Conservation (phyloP, 768 basidiomycete genomes). For the Tulasnella sp. region DNA sequence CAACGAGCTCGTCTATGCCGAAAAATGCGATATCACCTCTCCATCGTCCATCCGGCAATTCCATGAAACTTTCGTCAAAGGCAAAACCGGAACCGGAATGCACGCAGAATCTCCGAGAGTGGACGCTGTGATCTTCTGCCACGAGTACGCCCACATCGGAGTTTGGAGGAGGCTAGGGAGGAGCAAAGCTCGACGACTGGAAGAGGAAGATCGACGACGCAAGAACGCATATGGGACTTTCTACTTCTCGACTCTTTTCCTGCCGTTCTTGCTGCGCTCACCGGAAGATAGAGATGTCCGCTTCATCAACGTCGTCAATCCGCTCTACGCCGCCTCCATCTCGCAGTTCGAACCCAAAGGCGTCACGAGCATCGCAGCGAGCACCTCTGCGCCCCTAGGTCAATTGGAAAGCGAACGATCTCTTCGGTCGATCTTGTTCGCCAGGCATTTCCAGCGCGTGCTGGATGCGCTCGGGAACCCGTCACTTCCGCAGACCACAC, state of each 20-base stretch:
- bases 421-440: constrained; percentile 45
- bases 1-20: constrained; percentile 71
- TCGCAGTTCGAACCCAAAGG: constrained; percentile 30
- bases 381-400: constrained; percentile 9
- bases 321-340: constrained; percentile 76
- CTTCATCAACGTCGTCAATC: constrained; percentile 77
- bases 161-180: constrained; percentile 28
- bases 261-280: constrained; percentile 68
- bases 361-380: constrained; percentile 20
- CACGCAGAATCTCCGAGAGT: constrained; percentile 41
- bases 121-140: constrained; percentile 69
- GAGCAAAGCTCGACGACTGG: constrained; percentile 18
- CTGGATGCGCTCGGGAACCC: constrained; percentile 64
- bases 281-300: constrained; percentile 85
- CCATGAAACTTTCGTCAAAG: constrained; percentile 53
- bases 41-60: constrained; percentile 58
- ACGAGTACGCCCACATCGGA: constrained; percentile 62
- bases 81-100: constrained; percentile 24
- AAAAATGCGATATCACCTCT: constrained; percentile 60
- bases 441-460: constrained; percentile 72
- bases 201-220: constrained; percentile 25
- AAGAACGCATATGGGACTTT: constrained; percentile 56
- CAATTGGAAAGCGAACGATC: constrained; percentile 49
- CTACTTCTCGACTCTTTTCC: constrained; percentile 62
- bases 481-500: constrained; percentile 36